Evolutionary conservation across 2,329 filamentous ascomycete species (phyloP), one percentile per base, ranked within the genome.

Genomic region (Ophiostoma tasmaniense): DNA sequence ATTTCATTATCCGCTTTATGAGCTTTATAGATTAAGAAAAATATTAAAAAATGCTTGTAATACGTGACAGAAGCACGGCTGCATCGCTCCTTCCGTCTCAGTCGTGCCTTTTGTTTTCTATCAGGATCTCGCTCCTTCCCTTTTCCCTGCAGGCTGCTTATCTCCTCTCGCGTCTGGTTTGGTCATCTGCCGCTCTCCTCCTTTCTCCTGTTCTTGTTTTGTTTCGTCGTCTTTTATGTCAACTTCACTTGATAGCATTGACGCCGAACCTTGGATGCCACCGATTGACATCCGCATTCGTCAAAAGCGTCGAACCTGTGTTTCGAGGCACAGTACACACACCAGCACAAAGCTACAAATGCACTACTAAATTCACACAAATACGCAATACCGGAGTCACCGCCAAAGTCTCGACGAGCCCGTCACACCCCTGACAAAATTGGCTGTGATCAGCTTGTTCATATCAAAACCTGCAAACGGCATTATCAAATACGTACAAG

Each of bases 31-130:
- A 28, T 30, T 30, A 30, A 25, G 13, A 22, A 2, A 33, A 33
- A 33, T 33, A 33, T 33, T 6, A 33, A 33, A 33, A n/a, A n/a
- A 50, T 6, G n/a, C 20, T 64, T 39, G 61, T 64, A 11, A 22
- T 64, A 64, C 61, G 61, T 64, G 61, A 39, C 61, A 64, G 8
- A 30, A 37, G 33, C 59, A 64, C 33, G 8, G 11, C 61, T 37
- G 61, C 61, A 64, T 64, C 33, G 61, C 61, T 39, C 61, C 61
- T 64, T 35, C 61, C 61, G 61, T 39, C 61, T 20, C 33, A 37
- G 61, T 37, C 61, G 61, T 64, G 61, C 61, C 61, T 64, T 64
- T 33, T 33, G 61, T 37, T 64, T 64, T 37, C 59, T 37, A 22
- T 37, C 30, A 39, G 30, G 37, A 22, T 39, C 33, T 64, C n/a